A percentile compares a stretch with the other conserved stretches of the same genome.
Conservation (phyloP, 495 filamentous ascomycete species). For the Diplogelasinospora grovesii region DNA sequence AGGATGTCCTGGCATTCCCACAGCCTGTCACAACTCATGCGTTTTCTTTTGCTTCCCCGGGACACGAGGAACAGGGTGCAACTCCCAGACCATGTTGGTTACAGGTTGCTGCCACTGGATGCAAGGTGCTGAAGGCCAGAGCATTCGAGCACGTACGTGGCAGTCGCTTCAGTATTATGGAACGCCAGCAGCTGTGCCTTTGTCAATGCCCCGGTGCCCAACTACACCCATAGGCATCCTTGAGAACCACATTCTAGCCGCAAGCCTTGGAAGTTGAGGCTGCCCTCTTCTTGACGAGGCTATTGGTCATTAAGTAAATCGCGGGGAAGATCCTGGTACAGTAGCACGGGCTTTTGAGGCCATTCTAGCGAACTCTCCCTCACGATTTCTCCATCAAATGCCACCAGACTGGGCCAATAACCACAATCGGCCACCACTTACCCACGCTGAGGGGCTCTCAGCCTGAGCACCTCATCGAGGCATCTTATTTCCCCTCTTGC, state of each 20-base stretch:
- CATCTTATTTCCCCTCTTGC: no score
- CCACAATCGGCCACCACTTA: no score
- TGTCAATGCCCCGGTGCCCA: constrained; percentile 22
- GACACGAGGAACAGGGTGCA: no score
- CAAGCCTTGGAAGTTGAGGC: constrained; percentile 8
- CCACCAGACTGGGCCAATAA: no score
- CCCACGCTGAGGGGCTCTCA: background rate
- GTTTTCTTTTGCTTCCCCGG: no score
- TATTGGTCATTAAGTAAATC: constrained; percentile 9
- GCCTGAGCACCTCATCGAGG: no score
- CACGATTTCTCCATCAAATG: background rate
- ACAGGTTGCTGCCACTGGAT: constrained; percentile 6
- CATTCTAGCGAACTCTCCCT: background rate
- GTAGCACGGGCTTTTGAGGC: no score
- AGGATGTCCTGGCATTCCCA: no score
- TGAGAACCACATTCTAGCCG: constrained; percentile 1
- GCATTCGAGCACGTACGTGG: constrained; percentile 18
- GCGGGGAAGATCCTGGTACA: constrained; percentile 12
- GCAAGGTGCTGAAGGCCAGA: constrained; percentile 6
- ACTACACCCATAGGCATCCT: constrained; percentile 12
- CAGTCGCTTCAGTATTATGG: constrained; percentile 7
- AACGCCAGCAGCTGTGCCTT: constrained; percentile 6
- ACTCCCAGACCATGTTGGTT: constrained; percentile 6
- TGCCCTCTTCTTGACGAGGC: background rate
- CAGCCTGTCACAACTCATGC: no score